Evolutionary conservation across 1,284 basidiomycete species (phyloP).

Genomic region (Papiliotrema terrestris): DNA sequence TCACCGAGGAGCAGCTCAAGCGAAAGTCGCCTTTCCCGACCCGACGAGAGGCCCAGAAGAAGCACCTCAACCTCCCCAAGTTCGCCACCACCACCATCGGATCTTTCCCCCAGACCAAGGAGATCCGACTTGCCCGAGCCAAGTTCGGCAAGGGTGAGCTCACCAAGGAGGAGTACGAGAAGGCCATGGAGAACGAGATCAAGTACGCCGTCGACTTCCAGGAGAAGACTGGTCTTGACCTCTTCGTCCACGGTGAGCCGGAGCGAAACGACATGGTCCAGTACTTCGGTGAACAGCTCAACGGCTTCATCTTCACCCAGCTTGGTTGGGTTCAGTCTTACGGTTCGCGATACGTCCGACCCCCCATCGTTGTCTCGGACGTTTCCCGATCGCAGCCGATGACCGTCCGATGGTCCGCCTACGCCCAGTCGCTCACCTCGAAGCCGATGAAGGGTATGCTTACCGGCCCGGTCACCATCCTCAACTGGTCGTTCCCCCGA

Average conservation of each 20-base stretch:
- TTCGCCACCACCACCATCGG: conserved; percentile 99
- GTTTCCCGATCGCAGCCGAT: conserved; percentile 90
- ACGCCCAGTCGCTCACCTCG: conserved; percentile 90
- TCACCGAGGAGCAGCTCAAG: conserved; percentile 82
- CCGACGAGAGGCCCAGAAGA: conserved; percentile 85
- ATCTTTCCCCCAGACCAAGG: conserved; percentile 99
- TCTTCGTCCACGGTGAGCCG: conserved; percentile 98
- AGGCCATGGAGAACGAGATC: conserved; percentile 99
- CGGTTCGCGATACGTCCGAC: conserved; percentile 84
- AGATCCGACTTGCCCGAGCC: conserved; percentile 93
- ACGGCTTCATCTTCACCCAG: conserved; percentile 82
- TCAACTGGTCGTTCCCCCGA: conserved; percentile 99
- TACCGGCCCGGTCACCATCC: conserved; percentile 92
- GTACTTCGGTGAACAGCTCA: conserved; percentile 97
- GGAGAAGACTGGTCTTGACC: conserved; percentile 91
- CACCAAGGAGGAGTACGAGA: conserved; percentile 83
- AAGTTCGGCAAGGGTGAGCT: conserved; percentile 93
- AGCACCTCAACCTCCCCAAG: conserved; percentile 85
- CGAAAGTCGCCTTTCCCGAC: conserved; percentile 86
- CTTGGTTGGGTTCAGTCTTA: conserved; percentile 99
- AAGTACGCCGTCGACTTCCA: conserved; percentile 92
- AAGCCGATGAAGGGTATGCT: conserved; percentile 99
- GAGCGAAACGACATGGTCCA: conserved; percentile 99
- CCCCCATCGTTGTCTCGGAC: conserved; percentile 98
- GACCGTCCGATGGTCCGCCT: conserved; percentile 95